Evolutionary conservation across 495 filamentous ascomycete species (phyloP).

Genomic region (Penicillium daleae): DNA sequence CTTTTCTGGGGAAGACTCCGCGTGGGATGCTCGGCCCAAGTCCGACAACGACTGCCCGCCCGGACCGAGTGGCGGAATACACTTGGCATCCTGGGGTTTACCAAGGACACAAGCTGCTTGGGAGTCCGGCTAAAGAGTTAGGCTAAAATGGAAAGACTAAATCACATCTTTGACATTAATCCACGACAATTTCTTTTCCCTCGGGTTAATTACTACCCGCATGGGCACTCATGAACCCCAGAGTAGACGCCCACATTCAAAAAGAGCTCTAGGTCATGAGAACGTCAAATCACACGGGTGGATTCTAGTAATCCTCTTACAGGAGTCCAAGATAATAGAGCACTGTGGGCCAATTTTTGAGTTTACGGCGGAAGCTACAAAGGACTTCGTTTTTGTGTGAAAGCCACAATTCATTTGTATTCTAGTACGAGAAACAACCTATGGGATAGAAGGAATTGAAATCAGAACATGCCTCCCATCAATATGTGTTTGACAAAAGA

Average conservation of each 20-base stretch:
- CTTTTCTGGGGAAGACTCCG: conserved; percentile 19
- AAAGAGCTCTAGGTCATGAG: too few relatives aligned
- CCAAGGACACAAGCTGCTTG: not conserved
- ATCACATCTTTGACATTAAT: not conserved
- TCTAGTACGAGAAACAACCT: not conserved
- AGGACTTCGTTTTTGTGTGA: not conserved
- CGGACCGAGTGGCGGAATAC: not conserved
- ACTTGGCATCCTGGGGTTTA: not conserved
- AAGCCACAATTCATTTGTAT: not conserved
- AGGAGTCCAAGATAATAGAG: too few relatives aligned
- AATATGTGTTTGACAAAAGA: not conserved
- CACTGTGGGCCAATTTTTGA: too few relatives aligned
- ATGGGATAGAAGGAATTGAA: not conserved
- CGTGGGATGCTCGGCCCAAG: conserved; percentile 25
- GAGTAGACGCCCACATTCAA: too few relatives aligned
- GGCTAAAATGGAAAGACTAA: not conserved
- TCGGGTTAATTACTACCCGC: too few relatives aligned
- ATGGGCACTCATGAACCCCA: too few relatives aligned
- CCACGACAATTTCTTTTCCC: too few relatives aligned
- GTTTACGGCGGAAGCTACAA: not conserved
- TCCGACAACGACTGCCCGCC: conserved; percentile 17
- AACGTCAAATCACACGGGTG: too few relatives aligned
- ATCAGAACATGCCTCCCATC: not conserved
- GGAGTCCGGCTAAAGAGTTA: too few relatives aligned
- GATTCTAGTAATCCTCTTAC: too few relatives aligned